Evolutionary conservation across 1,284 basidiomycete genomes (phyloP), one percentile per base, ranked within the genome.

Genomic region (Volvariella surrecta): DNA sequence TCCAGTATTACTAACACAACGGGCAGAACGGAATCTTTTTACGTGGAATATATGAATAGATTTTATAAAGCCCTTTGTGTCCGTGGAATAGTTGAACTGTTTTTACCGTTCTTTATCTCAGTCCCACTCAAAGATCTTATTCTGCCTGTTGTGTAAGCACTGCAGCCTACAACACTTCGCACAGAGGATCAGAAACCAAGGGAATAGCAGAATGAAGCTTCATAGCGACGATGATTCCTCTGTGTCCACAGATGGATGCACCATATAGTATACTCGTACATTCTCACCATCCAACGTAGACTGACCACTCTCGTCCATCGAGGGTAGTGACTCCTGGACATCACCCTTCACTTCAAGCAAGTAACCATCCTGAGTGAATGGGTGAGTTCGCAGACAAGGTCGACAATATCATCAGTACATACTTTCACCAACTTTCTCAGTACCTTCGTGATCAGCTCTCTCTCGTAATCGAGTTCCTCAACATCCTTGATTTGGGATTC

Each of bases 381-480:
- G 15, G 6, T 35, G 6, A 35, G 18, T 19, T n/a, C 4, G 34
- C n/a, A 16, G 13, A 16, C 34, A 35, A 35, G n/a, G 18, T 35
- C 7, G 6, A 15, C n/a, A n/a, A 28, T 28, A 11, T 6, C 7
- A 35, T 35, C n/a, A n/a, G 34, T 20, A 48, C 74, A 43, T 50
- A 89, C 94, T 78, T 93, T 95, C 49, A 95, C 86, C 45, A 99
- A 68, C 63, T 90, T 93, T 52, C 71, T 78, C 49, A 99, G 61
- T 55, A 96, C 84, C 67, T 98, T 99, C 37, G 75, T 79, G 50
- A 98, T 82, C 46, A 99, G 69, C 60, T 90, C 87, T 54, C 83
- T 86, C 67, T 99, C 90, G 52, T 88, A 83, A 54, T 97, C 91
- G n/a, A 96, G 67, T 57, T 95, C 86, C 44, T 94, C 91, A 11